phyloP scores from a whole-genome alignment of 106 monocot genomes.

The Alisma plantagoaquatica region DNA sequence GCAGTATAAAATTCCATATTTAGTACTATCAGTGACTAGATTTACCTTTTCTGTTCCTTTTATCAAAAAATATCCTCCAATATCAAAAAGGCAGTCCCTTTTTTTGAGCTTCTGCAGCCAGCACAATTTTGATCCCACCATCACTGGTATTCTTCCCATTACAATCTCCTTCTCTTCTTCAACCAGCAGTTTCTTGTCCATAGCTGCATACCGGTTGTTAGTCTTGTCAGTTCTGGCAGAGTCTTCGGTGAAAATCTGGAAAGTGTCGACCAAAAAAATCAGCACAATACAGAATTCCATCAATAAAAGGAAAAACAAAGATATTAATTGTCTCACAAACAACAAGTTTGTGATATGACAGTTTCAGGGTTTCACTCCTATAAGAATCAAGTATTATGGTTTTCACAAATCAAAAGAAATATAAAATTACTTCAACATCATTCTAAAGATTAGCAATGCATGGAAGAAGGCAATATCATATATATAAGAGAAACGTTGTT shows the following conservation, averaged over 20 bases:
- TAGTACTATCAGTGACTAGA: neutral
- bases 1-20: too few species aligned
- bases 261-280: neutral
- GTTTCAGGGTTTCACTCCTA: too few species aligned
- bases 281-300: neutral
- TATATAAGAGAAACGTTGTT: too few species aligned
- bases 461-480: too few species aligned
- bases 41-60: constrained; percentile 96
- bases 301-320: neutral
- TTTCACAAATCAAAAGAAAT: neutral
- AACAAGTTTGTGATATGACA: neutral
- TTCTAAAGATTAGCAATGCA: neutral
- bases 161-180: constrained; percentile 43
- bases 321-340: neutral
- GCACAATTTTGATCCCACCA: constrained; percentile 81
- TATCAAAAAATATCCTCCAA: constrained; percentile 90
- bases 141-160: constrained; percentile 76
- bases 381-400: neutral
- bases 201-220: constrained; percentile 28
- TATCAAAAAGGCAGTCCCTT: constrained; percentile 86
- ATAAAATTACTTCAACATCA: neutral
- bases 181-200: constrained; percentile 26
- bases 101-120: constrained; percentile 57
- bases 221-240: constrained; percentile 46
- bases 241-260: constrained; percentile 48